Conservation (phyloP, 2,329 filamentous ascomycete species). For the Aspergillus udagawae region DNA sequence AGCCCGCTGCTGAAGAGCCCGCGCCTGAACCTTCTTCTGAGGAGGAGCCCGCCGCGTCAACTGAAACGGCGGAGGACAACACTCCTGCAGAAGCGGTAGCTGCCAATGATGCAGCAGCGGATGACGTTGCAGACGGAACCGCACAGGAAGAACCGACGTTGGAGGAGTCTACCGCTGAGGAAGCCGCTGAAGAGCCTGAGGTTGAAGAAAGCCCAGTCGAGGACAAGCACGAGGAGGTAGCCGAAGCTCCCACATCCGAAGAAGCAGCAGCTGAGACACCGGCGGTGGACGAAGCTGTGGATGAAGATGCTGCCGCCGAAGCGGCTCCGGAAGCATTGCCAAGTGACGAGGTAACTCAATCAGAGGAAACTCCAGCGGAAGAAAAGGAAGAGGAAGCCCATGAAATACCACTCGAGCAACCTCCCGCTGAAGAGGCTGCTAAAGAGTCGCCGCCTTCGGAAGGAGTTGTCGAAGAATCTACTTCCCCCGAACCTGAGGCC, state of each 20-base stretch:
- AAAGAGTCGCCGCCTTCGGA: conserved; percentile 18
- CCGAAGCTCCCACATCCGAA: conserved; percentile 11
- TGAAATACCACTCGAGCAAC: conserved; percentile 11
- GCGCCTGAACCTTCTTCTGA: conserved; percentile 11
- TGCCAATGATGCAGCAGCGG: conserved; percentile 2
- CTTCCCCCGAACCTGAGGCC: background rate
- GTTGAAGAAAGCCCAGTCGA: conserved; percentile 7
- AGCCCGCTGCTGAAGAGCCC: conserved; percentile 13
- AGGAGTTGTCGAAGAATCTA: conserved; percentile 5
- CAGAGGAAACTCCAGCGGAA: conserved; percentile 6
- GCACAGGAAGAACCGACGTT: conserved; percentile 9
- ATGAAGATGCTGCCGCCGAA: conserved; percentile 10
- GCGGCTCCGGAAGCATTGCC: conserved; percentile 13
- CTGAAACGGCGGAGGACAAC: conserved; percentile 5
- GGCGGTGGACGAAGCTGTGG: conserved; percentile 10
- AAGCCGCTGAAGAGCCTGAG: conserved; percentile 9
- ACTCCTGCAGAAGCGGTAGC: conserved; percentile 10
- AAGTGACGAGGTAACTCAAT: conserved; percentile 7
- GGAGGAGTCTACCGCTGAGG: conserved; percentile 15
- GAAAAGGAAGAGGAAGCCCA: conserved; percentile 11
- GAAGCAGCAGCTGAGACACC: conserved; percentile 12
- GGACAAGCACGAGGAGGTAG: conserved; percentile 12
- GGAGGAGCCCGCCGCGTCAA: conserved; percentile 9
- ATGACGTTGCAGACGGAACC: conserved; percentile 8
- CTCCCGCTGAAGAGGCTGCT: conserved; percentile 11